phyloP scores from a whole-genome alignment of 2,329 filamentous ascomycete species.

The Neopestalotiopsis rosae region DNA sequence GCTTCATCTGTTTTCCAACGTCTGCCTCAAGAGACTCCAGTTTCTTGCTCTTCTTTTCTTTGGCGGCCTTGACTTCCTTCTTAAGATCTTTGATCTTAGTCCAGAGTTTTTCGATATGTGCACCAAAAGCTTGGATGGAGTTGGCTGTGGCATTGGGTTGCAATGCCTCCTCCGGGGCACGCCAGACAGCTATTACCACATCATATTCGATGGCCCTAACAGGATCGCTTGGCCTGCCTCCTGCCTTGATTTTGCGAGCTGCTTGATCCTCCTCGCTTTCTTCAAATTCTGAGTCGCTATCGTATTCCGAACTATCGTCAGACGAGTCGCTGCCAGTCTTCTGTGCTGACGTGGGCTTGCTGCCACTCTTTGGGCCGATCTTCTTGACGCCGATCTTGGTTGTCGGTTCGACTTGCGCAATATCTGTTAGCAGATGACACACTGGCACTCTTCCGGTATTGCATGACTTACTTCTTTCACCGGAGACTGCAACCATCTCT shows the following conservation, averaged over 20 bases:
- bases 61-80: constrained; percentile 44
- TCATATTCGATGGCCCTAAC: constrained; percentile 32
- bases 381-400: constrained; percentile 8
- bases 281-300: constrained; percentile 16
- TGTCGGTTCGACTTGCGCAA: neutral
- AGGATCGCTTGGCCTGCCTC: constrained; percentile 28
- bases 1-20: constrained; percentile 51
- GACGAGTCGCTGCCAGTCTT: constrained; percentile 13
- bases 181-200: constrained; percentile 33
- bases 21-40: constrained; percentile 32
- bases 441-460: too few species aligned
- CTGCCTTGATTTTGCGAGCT: constrained; percentile 18
- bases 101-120: constrained; percentile 54
- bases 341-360: neutral
- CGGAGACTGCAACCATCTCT: constrained; percentile 17
- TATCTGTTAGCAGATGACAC: neutral
- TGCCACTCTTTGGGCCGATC: neutral
- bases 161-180: constrained; percentile 26
- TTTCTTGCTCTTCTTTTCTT: constrained; percentile 42
- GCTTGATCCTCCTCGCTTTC: constrained; percentile 18
- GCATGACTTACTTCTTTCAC: constrained; percentile 15
- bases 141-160: constrained; percentile 47
- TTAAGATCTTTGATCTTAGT: constrained; percentile 53
- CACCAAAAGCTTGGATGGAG: constrained; percentile 57
- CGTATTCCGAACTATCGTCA: constrained; percentile 16